phyloP scores from a whole-genome alignment of 345 rosid genomes.

The Aquilaria sinensis region DNA sequence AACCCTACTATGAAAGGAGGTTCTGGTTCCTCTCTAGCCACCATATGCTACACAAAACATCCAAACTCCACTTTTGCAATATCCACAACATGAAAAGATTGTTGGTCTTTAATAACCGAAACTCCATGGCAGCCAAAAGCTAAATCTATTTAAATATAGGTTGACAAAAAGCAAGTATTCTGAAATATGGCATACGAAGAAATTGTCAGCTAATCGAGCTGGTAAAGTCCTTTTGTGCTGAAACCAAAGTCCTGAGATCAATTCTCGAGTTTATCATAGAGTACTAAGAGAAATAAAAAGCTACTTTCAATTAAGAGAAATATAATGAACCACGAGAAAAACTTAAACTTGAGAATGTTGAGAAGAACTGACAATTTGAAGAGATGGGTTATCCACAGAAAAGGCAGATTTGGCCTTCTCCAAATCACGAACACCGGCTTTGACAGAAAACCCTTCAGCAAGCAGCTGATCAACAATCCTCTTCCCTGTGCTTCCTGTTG shows the following conservation, averaged over 20 bases:
- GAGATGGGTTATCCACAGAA: conserved; percentile 47
- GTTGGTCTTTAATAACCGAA: neutral
- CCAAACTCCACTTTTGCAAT: neutral
- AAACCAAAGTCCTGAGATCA: no score
- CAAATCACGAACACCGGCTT: conserved; percentile 80
- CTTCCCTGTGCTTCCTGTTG: conserved; percentile 80
- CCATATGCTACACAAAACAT: neutral
- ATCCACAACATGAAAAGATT: neutral
- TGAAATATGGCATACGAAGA: neutral
- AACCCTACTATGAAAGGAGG: neutral
- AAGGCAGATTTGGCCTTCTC: conserved; percentile 62
- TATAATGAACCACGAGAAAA: no score
- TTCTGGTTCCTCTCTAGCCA: no score
- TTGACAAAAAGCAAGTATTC: no score
- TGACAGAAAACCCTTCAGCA: conserved; percentile 74
- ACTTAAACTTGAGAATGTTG: no score
- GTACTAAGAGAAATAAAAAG: no score
- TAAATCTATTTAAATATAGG: no score
- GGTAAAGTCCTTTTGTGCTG: no score
- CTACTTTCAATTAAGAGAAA: no score
- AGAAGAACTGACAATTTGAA: conserved; percentile 54
- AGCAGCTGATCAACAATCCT: conserved; percentile 77
- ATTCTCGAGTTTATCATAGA: no score
- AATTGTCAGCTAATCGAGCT: neutral
- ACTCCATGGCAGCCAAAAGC: no score